A percentile compares a stretch with the other conserved stretches of the same genome.
Conservation (phyloP, 2,329 filamentous ascomycete genomes). For the Neonectria ditissima region DNA sequence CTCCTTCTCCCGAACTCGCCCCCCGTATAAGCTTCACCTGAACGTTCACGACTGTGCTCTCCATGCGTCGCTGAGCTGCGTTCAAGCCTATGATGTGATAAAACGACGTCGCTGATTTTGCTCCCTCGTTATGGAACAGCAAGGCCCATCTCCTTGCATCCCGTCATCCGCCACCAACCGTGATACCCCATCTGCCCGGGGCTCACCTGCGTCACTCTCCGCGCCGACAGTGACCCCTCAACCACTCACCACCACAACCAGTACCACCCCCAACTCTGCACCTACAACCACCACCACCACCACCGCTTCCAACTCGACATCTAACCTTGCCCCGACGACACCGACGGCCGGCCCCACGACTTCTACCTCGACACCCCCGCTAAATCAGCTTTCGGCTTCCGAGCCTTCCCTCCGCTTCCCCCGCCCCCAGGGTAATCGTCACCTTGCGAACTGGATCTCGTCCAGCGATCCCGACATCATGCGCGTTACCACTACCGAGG, state of each 20-base stretch:
- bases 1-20: slow-evolving; percentile 40
- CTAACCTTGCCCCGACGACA: slow-evolving; percentile 30
- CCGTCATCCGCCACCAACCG: slow-evolving; percentile 43
- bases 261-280: slow-evolving; percentile 14
- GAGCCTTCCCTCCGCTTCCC: slow-evolving; percentile 68
- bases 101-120: slow-evolving; percentile 43
- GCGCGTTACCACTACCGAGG: slow-evolving; percentile 58
- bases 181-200: slow-evolving; percentile 45
- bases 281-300: slow-evolving; percentile 21
- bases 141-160: slow-evolving; percentile 48
- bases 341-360: slow-evolving; percentile 26
- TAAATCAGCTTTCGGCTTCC: slow-evolving; percentile 51
- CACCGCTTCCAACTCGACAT: slow-evolving; percentile 15
- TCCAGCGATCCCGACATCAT: slow-evolving; percentile 69
- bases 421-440: slow-evolving; percentile 64
- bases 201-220: slow-evolving; percentile 34
- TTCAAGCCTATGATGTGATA: slow-evolving; percentile 45
- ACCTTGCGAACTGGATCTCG: slow-evolving; percentile 70
- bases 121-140: slow-evolving; percentile 65
- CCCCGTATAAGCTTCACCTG: slow-evolving; percentile 40
- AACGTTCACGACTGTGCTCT: slow-evolving; percentile 34
- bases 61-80: slow-evolving; percentile 38
- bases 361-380: slow-evolving; percentile 19
- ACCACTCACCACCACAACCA: slow-evolving; percentile 35
- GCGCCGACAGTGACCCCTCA: slow-evolving; percentile 36